Base-by-base conservation (phyloP, 257 asterid genomes). In the Nyctanthes arbortristis region DNA sequence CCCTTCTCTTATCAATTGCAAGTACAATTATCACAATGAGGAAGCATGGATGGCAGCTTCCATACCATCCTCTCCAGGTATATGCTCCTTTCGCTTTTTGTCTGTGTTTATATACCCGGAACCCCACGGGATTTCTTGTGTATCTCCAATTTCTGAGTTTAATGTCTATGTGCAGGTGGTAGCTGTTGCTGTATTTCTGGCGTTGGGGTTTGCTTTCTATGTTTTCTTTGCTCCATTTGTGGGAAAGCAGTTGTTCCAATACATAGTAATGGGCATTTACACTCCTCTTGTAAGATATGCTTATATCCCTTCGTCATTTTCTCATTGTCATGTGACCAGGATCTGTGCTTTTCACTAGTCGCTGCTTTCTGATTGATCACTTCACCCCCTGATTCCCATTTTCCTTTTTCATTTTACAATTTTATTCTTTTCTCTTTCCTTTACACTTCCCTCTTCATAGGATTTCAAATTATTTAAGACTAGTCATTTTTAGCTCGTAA, bases 41-140 rank as follows among this genome's bases (percentile, higher is more conserved):
- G 87, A 94, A 94, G 77, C 97, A 94, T 78, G 99, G 99, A 63
- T 94, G 99, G 99, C 92, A 94, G 79, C 99, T 91, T 75, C 99
- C 99, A 67, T 91, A 94, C 74, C 99, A 94, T 82, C 97, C 99
- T 75, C 91, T 94, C 72, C 99, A 94, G 97, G 99, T 93, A 72
- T 74, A 68, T 8, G 64, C 61, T 57, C 2, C 30, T 68, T 61
- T 67, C 7, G 27, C 45, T 33, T 56, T 45, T 32, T n/a, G n/a
- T n/a, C n/a, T n/a, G n/a, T n/a, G n/a, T n/a, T n/a, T n/a, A n/a
- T n/a, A n/a, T n/a, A n/a, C n/a, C n/a, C n/a, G n/a, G n/a, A 43
- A 27, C 4, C 34, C 32, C 37, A 61, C 57, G n/a, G 18, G 10
- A 7, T 18, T 47, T 16, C 20, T 6, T 6, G 1, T 45, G 3